A percentile compares a stretch with the other conserved stretches of the same genome.
These are phyloP conservation scores for Solanum dulcamara DNA, from an alignment of 257 asterid genomes.

Conservation along the genomic window DNA sequence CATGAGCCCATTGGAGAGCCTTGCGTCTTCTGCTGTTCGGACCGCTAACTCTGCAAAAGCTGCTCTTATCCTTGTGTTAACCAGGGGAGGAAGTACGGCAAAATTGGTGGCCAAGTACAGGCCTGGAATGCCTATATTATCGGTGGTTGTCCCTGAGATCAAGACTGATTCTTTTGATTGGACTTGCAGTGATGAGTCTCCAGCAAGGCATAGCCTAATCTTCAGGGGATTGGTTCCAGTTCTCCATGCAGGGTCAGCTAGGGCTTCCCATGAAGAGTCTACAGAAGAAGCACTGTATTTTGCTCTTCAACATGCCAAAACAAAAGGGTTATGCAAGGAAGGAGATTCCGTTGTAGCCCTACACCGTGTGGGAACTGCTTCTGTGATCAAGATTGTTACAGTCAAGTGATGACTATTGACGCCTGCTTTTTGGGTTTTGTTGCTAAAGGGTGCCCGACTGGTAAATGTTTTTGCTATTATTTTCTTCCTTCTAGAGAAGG, in stretches of 20 bases:
- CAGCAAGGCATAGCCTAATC: constrained; percentile 78
- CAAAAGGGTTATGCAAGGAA: constrained; percentile 58
- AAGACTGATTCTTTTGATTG: constrained; percentile 73
- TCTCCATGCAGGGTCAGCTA: constrained; percentile 70
- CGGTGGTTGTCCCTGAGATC: constrained; percentile 80
- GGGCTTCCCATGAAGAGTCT: constrained; percentile 83
- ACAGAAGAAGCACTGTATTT: constrained; percentile 81
- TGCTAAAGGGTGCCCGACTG: not conserved
- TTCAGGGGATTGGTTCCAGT: constrained; percentile 72
- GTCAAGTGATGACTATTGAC: constrained; percentile 32
- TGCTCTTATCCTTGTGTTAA: constrained; percentile 56
- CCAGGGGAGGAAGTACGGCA: constrained; percentile 82
- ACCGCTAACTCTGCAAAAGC: constrained; percentile 75
- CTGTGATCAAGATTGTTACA: constrained; percentile 78
- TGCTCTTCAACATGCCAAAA: constrained; percentile 68
- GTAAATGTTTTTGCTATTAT: constrained; percentile 8
- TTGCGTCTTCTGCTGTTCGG: constrained; percentile 76
- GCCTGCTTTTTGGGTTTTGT: not conserved
- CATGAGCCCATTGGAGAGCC: constrained; percentile 78
- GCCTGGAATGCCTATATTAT: constrained; percentile 72
- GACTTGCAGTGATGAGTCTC: constrained; percentile 81
- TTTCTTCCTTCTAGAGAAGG: not conserved
- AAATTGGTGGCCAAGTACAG: constrained; percentile 80
- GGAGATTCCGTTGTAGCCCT: constrained; percentile 78
- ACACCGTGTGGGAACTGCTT: constrained; percentile 79